Base-by-base conservation (phyloP, 2,329 filamentous ascomycete species). In the Thermoascus crustaceus region DNA sequence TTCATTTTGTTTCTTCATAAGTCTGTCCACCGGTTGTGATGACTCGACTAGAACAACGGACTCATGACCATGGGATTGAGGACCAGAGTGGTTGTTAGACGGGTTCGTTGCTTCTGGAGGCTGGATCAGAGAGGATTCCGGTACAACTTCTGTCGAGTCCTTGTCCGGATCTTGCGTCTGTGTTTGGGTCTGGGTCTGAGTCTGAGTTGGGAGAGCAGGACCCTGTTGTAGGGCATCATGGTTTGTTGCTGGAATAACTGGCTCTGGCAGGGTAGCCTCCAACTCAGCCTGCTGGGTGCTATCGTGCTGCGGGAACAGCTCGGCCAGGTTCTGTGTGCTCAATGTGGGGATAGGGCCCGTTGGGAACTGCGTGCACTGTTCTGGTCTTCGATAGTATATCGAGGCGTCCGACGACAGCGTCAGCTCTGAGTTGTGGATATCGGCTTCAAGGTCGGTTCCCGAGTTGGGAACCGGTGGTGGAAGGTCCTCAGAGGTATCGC, bases 31-130 rank as follows among this genome's bases (percentile, higher is more conserved):
- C 5, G 53, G 48, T 32, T 66, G 62, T 1, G 62, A 65, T 7
- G 62, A 66, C 40, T 62, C 60, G 13, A 66, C 60, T 38, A 64
- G 54, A 3, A 65, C 50, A 17, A 61, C 45, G 3, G 54, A 48
- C 8, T 52, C 43, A 27, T 44, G 53, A 8, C 43, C 39, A 31
- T 26, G 46, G 16, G 47, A 44, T 22, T 43, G 46, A 16, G 39
- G 40, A n/a, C n/a, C n/a, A n/a, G n/a, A n/a, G n/a, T n/a, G n/a
- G 24, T 48, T 47, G 4, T 39, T 35, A 35, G 18, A 27, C 1
- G 46, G 32, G 11, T 34, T 40, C 9, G 17, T 32, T 10, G 22
- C 38, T 17, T 45, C 40, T 14, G 47, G 46, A 27, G 38, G 41
- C 25, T 43, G 46, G 17, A 43, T 39, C 5, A 53, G 61, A n/a